phyloP scores from a whole-genome alignment of 306 rosid species.

The Calophaca sinica region DNA sequence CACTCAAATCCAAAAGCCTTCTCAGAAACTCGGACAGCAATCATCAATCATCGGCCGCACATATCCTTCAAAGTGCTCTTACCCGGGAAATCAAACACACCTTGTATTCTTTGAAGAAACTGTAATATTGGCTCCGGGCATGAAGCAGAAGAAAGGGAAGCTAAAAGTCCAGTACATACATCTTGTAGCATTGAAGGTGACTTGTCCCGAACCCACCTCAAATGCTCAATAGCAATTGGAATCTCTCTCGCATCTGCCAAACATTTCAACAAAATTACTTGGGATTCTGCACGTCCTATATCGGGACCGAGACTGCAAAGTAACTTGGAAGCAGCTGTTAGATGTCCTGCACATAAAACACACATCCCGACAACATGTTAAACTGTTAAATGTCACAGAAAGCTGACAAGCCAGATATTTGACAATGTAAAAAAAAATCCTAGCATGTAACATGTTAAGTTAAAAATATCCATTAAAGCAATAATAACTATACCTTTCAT shows the following conservation, averaged over 20 bases:
- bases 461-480: neutral
- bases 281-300: conserved; percentile 57
- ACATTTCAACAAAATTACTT: conserved; percentile 69
- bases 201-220: conserved; percentile 62
- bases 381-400: neutral
- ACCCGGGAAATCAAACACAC: conserved; percentile 47
- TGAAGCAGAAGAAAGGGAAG: conserved; percentile 68
- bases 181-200: conserved; percentile 62
- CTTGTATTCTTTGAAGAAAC: conserved; percentile 62
- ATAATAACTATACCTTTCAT: conserved; percentile 57
- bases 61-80: conserved; percentile 42
- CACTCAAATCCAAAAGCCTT: conserved; percentile 29
- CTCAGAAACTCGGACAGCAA: too few relatives aligned
- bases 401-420: conserved; percentile 23
- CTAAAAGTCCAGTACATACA: conserved; percentile 62
- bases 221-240: conserved; percentile 65
- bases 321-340: conserved; percentile 68
- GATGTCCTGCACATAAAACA: conserved; percentile 66
- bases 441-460: neutral
- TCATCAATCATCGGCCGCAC: conserved; percentile 7
- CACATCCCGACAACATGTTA: conserved; percentile 7
- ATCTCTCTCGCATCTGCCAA: conserved; percentile 68
- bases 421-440: conserved; percentile 23
- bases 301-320: conserved; percentile 58
- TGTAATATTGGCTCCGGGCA: conserved; percentile 59